Percentiles rank a stretch among this genome's conserved stretches.
These are phyloP conservation scores for Neodidymelliopsis sp. DNA, from an alignment of 2,329 filamentous ascomycete species.

Conservation along the genomic window DNA sequence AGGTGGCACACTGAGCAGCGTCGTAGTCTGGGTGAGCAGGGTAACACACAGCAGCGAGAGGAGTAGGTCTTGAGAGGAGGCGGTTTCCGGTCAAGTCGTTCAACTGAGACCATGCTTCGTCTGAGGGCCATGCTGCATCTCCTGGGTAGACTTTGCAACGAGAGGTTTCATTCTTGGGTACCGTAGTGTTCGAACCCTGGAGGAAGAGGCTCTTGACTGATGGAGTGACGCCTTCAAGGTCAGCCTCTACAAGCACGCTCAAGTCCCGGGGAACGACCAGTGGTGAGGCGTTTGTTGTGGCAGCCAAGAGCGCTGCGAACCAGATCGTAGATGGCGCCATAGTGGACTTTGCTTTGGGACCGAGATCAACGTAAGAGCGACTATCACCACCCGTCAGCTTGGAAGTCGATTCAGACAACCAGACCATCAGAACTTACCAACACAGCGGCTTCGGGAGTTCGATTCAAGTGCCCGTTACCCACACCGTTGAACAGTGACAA, in stretches of 20 bases:
- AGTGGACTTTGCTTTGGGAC: conserved; percentile 2
- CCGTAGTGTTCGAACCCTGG: conserved; percentile 16
- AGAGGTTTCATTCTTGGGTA: conserved; percentile 26
- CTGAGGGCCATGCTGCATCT: conserved; percentile 58
- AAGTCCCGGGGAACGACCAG: conserved; percentile 17
- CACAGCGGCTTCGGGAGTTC: conserved; percentile 2
- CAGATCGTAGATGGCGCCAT: conserved; percentile 29
- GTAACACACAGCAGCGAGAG: conserved; percentile 46
- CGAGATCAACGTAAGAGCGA: conserved; percentile 8
- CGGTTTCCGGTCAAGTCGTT: conserved; percentile 49
- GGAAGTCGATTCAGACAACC: conserved; percentile 1
- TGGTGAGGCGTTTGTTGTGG: conserved; percentile 30
- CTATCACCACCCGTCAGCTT: conserved; percentile 1
- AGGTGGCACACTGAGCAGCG: conserved; percentile 37
- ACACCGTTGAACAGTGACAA: conserved; percentile 11
- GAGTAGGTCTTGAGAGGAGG: conserved; percentile 36
- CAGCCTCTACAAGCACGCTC: conserved; percentile 25
- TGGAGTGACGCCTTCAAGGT: conserved; percentile 29
- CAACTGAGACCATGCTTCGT: conserved; percentile 55
- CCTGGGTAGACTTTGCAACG: conserved; percentile 60
- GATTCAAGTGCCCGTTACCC: conserved; percentile 16
- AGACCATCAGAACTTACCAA: conserved; percentile 8
- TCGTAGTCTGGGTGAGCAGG: conserved; percentile 37
- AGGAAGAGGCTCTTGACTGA: conserved; percentile 33
- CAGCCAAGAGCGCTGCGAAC: conserved; percentile 34